Base-by-base conservation (phyloP, 2,329 filamentous ascomycete species). In the Saccharata proteae region DNA sequence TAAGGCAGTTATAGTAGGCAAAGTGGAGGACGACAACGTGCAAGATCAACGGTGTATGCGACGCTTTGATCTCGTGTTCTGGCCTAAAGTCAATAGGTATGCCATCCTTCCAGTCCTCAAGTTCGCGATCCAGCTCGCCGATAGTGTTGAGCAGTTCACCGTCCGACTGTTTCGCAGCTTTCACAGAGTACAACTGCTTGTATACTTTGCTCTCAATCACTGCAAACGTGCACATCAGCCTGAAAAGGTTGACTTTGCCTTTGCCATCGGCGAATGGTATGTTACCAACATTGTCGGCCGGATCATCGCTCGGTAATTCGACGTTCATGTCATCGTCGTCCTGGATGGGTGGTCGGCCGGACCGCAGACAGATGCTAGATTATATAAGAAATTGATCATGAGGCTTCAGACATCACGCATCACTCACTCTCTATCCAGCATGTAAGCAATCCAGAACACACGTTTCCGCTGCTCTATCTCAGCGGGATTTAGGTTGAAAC, bases 11-110 rank as follows among this genome's bases (percentile, higher is more conserved):
- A 63, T 96, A 96, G 57, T 98, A 98, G 2, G 84, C 79, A 47
- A 98, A 92, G 54, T 98, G 90, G 36, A 98, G 63, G 52, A 93
- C 83, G 38, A 93, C 86, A 31, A 98, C 75, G 42, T 96, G 88
- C 13, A 98, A 65, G 13, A 96, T 86, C n/a, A 96, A 67, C 1
- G 88, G 86, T 1, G 85, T 92, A 53, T 94, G 84, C 0, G 80
- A 80, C 1, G 84, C 83, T 54, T 85, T 86, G 55, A 98, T 96
- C 55, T 94, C 86, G 51, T 94, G 77, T 55, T 96, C 90, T 1
- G 90, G 90, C n/a, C 90, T 74, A 60, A 94, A 96, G 48, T 96
- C 90, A 35, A 93, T 70, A 2, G 90, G 88, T 32, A 98, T 96
- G 30, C 70, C 75, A 49, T 96, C 86, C 62, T 96, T 96, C 90